Conservation (phyloP, 2,329 filamentous ascomycete genomes). For the Fusarium dlaminii region DNA sequence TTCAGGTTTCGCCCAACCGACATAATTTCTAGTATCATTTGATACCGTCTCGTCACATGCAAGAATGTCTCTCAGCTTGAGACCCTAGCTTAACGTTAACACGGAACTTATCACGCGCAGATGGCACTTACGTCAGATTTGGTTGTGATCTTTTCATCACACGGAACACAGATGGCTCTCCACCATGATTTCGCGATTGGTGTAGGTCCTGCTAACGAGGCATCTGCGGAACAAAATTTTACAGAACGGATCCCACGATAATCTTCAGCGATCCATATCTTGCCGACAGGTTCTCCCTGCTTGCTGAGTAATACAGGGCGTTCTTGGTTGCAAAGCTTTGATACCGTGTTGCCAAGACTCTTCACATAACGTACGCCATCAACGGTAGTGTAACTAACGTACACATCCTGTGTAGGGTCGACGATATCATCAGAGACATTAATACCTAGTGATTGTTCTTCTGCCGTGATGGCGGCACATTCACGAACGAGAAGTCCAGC, state of each 20-base stretch:
- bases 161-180: conserved; percentile 1
- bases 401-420: conserved; percentile 3
- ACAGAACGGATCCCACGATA: conserved; percentile 18
- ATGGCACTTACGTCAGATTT: conserved; percentile 1
- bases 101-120: rapidly evolving
- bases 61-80: conserved; percentile 16
- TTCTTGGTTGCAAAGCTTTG: neutral
- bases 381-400: neutral
- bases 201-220: neutral
- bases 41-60: neutral
- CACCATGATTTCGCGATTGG: conserved; percentile 20
- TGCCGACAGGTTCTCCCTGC: neutral
- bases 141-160: neutral
- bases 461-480: conserved; percentile 12
- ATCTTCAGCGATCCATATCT: conserved; percentile 27
- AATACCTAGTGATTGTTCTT: neutral
- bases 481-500: conserved; percentile 19
- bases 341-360: neutral
- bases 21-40: neutral
- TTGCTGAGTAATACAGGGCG: neutral
- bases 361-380: conserved; percentile 21
- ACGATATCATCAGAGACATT: neutral
- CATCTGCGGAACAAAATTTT: neutral
- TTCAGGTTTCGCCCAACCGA: conserved; percentile 12
- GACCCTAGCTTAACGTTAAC: neutral